Percentiles rank a stretch among this genome's conserved stretches.
Evolutionary conservation across 179 eudicot species (phyloP).

Genomic region (Actinidia arguta): DNA sequence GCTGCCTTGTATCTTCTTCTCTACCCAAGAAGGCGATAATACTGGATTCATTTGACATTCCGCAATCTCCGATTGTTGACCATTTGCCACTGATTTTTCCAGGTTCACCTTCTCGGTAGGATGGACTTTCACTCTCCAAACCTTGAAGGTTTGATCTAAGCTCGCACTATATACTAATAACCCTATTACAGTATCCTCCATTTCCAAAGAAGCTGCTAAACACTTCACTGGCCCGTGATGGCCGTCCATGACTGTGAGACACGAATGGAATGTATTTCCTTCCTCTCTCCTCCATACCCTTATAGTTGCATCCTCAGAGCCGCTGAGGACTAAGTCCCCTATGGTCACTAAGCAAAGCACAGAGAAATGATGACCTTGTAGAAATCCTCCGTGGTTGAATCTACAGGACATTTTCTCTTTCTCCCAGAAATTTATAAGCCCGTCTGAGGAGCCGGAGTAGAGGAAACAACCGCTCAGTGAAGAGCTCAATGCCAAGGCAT

Average conservation of each 20-base stretch:
- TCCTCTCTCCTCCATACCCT: conserved; percentile 61
- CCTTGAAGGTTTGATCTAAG: conserved; percentile 61
- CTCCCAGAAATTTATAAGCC: conserved; percentile 65
- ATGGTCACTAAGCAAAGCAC: conserved; percentile 54
- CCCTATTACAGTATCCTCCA: conserved; percentile 35
- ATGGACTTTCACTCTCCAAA: conserved; percentile 49
- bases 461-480: conserved; percentile 36
- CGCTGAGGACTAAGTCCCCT: conserved; percentile 57
- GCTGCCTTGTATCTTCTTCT: conserved; percentile 31
- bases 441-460: conserved; percentile 74
- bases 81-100: conserved; percentile 16
- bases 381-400: conserved; percentile 60
- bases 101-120: conserved; percentile 27
- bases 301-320: conserved; percentile 64
- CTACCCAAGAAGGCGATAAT: conserved; percentile 37
- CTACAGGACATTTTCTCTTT: conserved; percentile 50
- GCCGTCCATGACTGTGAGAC: conserved; percentile 63
- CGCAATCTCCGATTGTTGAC: conserved; percentile 15
- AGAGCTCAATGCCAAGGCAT: conserved; percentile 59
- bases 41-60: conserved; percentile 32
- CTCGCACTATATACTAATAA: conserved; percentile 59
- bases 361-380: conserved; percentile 64
- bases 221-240: conserved; percentile 69
- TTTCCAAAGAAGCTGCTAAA: conserved; percentile 49
- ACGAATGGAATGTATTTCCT: conserved; percentile 47